Conservation (phyloP, 805 yeast genomes). For the Monosporozyma aquatica region DNA sequence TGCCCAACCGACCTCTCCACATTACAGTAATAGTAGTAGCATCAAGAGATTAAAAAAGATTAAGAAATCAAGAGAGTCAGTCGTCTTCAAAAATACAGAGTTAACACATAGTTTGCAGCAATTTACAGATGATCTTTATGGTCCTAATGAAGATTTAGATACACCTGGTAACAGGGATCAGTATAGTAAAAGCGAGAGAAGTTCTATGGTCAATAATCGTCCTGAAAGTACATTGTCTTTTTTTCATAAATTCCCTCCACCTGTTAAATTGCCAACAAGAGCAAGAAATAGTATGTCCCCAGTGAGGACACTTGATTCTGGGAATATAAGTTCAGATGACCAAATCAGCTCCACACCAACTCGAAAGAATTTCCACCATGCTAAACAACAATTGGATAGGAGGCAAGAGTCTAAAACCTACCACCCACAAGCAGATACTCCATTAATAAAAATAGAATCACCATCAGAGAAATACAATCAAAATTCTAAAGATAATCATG, state of each 20-base stretch:
- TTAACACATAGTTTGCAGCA: conserved; percentile 28
- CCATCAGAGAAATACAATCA: conserved; percentile 2
- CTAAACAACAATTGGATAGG: conserved; percentile 5
- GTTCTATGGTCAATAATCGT: conserved; percentile 2
- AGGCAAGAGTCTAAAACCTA: no score
- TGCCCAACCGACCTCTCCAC: not conserved
- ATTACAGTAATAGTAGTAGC: not conserved
- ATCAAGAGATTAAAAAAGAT: conserved; percentile 18
- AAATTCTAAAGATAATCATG: not conserved
- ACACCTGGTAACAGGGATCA: not conserved
- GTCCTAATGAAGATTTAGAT: conserved; percentile 11
- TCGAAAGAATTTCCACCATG: conserved; percentile 12
- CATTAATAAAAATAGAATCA: not conserved
- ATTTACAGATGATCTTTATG: conserved; percentile 31
- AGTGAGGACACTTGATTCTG: conserved; percentile 3
- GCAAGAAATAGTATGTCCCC: conserved; percentile 1
- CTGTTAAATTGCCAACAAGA: conserved; percentile 3
- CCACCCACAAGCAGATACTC: not conserved
- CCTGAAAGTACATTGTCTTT: conserved; percentile 8
- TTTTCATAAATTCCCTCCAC: conserved; percentile 7
- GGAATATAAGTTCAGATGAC: conserved; percentile 1
- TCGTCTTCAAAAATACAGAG: conserved; percentile 23
- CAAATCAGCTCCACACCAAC: conserved; percentile 18
- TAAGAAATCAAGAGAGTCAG: conserved; percentile 24
- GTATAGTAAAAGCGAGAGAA: not conserved